phyloP scores from a whole-genome alignment of 345 rosid genomes.

The Citrus maxima region DNA sequence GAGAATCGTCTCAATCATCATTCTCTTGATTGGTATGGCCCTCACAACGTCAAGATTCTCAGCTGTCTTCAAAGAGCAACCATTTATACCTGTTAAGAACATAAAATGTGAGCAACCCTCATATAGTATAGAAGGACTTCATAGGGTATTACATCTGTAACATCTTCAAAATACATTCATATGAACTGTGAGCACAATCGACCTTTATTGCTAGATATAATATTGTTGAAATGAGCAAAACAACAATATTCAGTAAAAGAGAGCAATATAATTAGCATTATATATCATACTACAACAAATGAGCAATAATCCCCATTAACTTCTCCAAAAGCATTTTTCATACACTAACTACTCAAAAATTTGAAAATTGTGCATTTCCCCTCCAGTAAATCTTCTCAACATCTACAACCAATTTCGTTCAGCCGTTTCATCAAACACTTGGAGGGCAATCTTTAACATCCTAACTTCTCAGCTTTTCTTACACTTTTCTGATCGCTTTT shows the following conservation, averaged over 20 bases:
- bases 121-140: not conserved
- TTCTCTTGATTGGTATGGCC: slow-evolving; percentile 71
- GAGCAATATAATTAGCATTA: not conserved
- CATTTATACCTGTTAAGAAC: slow-evolving; percentile 61
- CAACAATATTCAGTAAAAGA: not conserved
- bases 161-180: not conserved
- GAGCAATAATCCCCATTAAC: no score
- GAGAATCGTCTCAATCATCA: slow-evolving; percentile 99
- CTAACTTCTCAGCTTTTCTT: no score
- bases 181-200: not conserved
- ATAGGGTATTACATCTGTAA: not conserved
- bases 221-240: not conserved
- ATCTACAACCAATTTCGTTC: no score
- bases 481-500: no score
- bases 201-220: not conserved
- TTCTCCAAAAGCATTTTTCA: no score
- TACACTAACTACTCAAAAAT: not conserved
- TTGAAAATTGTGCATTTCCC: not conserved
- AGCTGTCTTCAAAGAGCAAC: slow-evolving; percentile 77
- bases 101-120: not conserved
- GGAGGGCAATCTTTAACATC: no score
- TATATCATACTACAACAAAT: no score
- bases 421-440: no score
- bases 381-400: no score
- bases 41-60: slow-evolving; percentile 81